These are phyloP conservation scores for Saccharata proteae DNA, from an alignment of 2,329 filamentous ascomycete genomes.

Conservation along the genomic window DNA sequence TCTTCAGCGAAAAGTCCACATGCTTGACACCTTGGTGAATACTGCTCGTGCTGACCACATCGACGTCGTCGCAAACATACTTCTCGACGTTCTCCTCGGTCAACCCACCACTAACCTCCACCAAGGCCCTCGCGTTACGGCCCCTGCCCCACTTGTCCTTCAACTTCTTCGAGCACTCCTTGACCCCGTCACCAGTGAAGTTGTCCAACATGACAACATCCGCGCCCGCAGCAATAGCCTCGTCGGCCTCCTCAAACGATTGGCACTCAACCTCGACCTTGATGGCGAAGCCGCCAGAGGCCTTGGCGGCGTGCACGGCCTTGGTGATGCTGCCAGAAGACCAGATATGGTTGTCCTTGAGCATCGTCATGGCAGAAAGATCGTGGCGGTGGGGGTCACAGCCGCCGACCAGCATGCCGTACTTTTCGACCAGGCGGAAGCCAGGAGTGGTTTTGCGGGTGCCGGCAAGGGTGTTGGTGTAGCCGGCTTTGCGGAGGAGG, in stretches of 20 bases:
- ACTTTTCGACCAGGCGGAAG: slow-evolving; percentile 92
- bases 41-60: slow-evolving; percentile 90
- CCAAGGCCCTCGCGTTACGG: slow-evolving; percentile 48
- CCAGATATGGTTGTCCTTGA: slow-evolving; percentile 99
- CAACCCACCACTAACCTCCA: slow-evolving; percentile 88
- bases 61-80: slow-evolving; percentile 75
- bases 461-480: slow-evolving; percentile 74
- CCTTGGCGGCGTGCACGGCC: slow-evolving; percentile 72
- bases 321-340: slow-evolving; percentile 71
- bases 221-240: slow-evolving; percentile 80
- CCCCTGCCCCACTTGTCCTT: slow-evolving; percentile 67
- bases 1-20: slow-evolving; percentile 93
- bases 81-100: slow-evolving; percentile 69
- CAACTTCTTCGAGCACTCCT: slow-evolving; percentile 58
- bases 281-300: slow-evolving; percentile 74
- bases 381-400: slow-evolving; percentile 89
- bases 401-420: slow-evolving; percentile 90
- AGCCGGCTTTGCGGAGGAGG: slow-evolving; percentile 51
- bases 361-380: slow-evolving; percentile 84
- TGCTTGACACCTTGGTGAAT: slow-evolving; percentile 94
- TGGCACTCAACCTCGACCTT: slow-evolving; percentile 97
- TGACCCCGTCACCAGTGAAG: slow-evolving; percentile 70
- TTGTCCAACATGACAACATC: slow-evolving; percentile 98
- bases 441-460: slow-evolving; percentile 96
- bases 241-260: slow-evolving; percentile 75